Evolutionary conservation across 1,284 basidiomycete genomes (phyloP), one percentile per base, ranked within the genome.

Genomic region (Ceratobasidium sp.): DNA sequence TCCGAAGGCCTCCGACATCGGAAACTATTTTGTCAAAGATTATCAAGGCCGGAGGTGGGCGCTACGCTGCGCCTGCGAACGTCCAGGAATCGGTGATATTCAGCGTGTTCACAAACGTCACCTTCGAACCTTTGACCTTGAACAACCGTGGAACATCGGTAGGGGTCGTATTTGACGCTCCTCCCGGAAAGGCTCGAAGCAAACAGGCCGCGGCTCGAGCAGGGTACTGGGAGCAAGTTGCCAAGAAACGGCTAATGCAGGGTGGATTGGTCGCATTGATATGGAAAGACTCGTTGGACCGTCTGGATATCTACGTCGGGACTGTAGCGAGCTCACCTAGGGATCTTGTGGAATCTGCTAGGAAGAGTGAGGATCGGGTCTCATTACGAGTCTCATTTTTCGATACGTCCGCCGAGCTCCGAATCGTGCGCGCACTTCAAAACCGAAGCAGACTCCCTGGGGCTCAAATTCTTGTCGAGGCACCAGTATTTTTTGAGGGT

Each of bases 241-340:
- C 87, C 26, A 87, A 88, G 1, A 90, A 89, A 78, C 85, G 90
- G 1, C 84, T 92, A 28, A 86, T 88, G 64, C 86, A 87, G 79
- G 91, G 91, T 1, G 88, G 89, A 3, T 86, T 92, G 1, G 84
- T 92, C 42, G 90, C 88, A 44, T 83, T 92, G 0, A 82, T 91
- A 28, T 88, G 87, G 86, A 77, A 59, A 20, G 52, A 68, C 38
- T 13, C 23, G n/a, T 17, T 46, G 23, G 77, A 28, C 10, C 40
- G n/a, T 23, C 52, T 67, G n/a, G 82, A 85, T 15, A 84, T 90
- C 23, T 86, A 89, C 80, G 85, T 91, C 15, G 90, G 90, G 0
- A 84, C 85, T 4, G 80, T 91, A 0, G 83, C 87, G 0, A 89
- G 85, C 68, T 82, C 85, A 4, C 59, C 81, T 13, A 81, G 78